These are phyloP conservation scores for Diplosphaera chodatii DNA, from an alignment of 139 green algal genomes.

Conservation along the genomic window DNA sequence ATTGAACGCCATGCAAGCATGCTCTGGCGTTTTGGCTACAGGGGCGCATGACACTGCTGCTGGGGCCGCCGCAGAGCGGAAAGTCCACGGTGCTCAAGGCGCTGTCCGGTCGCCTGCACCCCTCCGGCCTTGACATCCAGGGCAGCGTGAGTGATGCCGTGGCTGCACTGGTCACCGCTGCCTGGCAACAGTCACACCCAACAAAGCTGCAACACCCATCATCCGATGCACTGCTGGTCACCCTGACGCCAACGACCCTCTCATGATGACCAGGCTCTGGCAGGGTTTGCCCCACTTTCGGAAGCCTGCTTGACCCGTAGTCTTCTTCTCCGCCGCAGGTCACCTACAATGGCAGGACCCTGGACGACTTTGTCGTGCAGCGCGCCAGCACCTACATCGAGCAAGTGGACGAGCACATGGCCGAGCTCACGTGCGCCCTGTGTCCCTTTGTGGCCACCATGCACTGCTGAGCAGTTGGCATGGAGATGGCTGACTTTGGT, in stretches of 20 bases:
- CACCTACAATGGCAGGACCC: slow-evolving; percentile 36
- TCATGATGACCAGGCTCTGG: no score
- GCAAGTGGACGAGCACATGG: slow-evolving; percentile 17
- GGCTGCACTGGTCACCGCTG: no score
- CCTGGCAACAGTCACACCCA: no score
- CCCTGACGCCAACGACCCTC: no score
- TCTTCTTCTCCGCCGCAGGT: slow-evolving; percentile 5
- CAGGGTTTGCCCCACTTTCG: not conserved
- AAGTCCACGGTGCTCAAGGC: slow-evolving; percentile 49
- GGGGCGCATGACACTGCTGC: slow-evolving; percentile 59
- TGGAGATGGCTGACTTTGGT: no score
- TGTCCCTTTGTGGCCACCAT: not conserved
- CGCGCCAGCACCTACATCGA: slow-evolving; percentile 38
- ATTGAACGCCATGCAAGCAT: no score
- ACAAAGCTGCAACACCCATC: no score
- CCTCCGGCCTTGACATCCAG: not conserved
- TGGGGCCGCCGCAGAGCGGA: slow-evolving; percentile 52
- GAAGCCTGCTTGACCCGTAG: no score
- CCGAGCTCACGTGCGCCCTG: not conserved
- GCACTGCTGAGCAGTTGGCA: no score
- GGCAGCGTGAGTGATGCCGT: not conserved
- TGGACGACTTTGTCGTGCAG: slow-evolving; percentile 42
- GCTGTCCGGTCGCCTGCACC: slow-evolving; percentile 35
- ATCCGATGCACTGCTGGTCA: no score
- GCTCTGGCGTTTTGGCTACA: no score